Conservation (phyloP, 306 rosid genomes). For the Quercus robur region DNA sequence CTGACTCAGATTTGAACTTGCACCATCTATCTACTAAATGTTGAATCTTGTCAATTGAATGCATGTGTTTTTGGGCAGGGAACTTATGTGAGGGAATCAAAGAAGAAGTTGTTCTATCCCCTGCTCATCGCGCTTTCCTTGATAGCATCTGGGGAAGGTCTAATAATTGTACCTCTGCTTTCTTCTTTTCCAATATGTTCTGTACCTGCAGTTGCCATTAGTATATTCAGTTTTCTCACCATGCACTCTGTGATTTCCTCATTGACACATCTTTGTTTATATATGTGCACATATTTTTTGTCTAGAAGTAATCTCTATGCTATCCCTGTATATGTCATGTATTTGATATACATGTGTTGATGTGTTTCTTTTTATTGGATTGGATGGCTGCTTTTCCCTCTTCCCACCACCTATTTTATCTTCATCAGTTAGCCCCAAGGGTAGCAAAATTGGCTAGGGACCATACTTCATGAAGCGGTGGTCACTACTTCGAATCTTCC, state of each 20-base stretch:
- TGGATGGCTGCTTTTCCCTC: neutral
- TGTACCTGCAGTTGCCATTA: constrained; percentile 6
- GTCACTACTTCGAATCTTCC: too few relatives aligned
- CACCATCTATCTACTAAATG: neutral
- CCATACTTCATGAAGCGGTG: too few relatives aligned
- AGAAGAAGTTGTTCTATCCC: constrained; percentile 90
- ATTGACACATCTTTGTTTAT: neutral
- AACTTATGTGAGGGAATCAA: constrained; percentile 87
- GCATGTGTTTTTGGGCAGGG: constrained; percentile 46
- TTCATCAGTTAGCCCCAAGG: constrained; percentile 3
- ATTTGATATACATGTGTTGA: too few relatives aligned
- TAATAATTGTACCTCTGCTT: neutral
- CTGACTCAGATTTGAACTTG: neutral
- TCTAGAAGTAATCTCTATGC: too few relatives aligned
- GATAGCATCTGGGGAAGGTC: constrained; percentile 93
- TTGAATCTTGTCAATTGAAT: constrained; percentile 17
- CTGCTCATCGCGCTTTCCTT: constrained; percentile 91
- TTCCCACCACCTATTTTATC: neutral
- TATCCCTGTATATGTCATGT: too few relatives aligned
- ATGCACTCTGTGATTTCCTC: neutral
- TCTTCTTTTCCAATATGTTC: constrained; percentile 13
- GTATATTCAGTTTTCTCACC: constrained; percentile 5
- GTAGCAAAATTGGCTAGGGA: too few relatives aligned
- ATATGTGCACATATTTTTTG: neutral
- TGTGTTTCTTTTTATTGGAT: neutral